Conservation (phyloP, 179 eudicot species). For the Sideroxylon spinosum region DNA sequence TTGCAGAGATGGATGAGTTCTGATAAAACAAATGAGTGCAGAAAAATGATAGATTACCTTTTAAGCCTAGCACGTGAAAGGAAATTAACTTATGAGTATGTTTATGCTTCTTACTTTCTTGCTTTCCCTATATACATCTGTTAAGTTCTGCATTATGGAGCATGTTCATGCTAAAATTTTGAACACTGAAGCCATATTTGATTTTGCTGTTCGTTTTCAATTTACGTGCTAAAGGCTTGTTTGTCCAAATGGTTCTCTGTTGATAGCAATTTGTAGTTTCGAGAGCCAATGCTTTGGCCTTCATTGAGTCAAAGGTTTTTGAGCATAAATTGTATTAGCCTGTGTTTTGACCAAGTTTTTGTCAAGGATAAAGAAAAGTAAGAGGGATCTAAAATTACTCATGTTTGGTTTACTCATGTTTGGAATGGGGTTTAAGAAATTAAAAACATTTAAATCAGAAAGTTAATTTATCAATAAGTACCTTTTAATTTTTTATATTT, state of each 20-base stretch:
- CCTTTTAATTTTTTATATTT: no score
- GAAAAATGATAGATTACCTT: slow-evolving; percentile 71
- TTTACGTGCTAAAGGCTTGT: background rate
- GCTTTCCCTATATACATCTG: background rate
- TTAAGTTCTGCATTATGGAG: background rate
- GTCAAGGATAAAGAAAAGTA: background rate
- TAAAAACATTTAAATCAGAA: no score
- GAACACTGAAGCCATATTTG: no score
- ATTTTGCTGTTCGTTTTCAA: background rate
- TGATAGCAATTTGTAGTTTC: background rate
- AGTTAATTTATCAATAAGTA: no score
- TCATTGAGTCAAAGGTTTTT: no score
- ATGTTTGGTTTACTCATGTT: no score
- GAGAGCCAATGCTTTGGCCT: no score
- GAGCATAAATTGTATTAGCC: no score
- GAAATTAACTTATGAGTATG: slow-evolving; percentile 78
- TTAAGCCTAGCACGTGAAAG: slow-evolving; percentile 59
- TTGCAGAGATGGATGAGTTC: slow-evolving; percentile 79
- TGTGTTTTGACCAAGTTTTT: no score
- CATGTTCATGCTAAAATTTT: no score
- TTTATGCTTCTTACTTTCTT: slow-evolving; percentile 10
- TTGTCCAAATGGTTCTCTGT: background rate
- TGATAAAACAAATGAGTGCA: slow-evolving; percentile 69
- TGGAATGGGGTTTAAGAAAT: no score
- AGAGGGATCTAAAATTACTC: background rate